Evolutionary conservation across 495 filamentous ascomycete species (phyloP), one percentile per base, ranked within the genome.

Genomic region (Physcia stellaris): DNA sequence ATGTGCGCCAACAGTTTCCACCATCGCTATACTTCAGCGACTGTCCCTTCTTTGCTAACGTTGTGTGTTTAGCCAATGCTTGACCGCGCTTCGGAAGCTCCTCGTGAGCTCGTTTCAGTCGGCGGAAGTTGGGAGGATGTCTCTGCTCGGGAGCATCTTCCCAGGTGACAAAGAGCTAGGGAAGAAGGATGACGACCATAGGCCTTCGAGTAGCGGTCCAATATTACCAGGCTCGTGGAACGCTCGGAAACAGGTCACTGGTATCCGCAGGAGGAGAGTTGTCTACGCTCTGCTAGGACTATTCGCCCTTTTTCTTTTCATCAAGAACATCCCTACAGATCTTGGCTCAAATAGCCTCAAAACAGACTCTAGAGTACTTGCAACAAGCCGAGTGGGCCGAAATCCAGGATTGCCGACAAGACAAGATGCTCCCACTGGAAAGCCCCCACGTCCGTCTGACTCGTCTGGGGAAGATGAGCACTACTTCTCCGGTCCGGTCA

Each of bases 131-230:
- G 20, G 22, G 26, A 21, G 31, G 23, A 72, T 71, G 66, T 43
- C 54, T 39, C 56, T 60, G 40, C 46, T 59, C 44, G 63, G 55
- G 39, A 62, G 64, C 51, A 50, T 66, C 4, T 61, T 70, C 41
- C 50, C 61, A 12, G 62, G 52, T 33, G 77, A 81, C 54, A 75
- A 75, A 57, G 77, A 80, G 63, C 64, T 77, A n/a, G 77, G 75
- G 32, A 80, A 80, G 59, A 73, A 70, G 41, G 67, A 79, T 51
- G 77, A 81, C 51, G 77, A 80, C 47, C 70, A 72, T 51, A 67
- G 60, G 37, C 62, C 59, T 4, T n/a, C n/a, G n/a, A 45, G 42
- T 24, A 44, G 43, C 17, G 49, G 48, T 21, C 42, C 39, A 32
- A 26, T 41, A 17, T 51, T 48, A 34, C 43, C 52, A 26, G 46